Evolutionary conservation across 441 rosid species (phyloP).

Genomic region (Sinapis alba): DNA sequence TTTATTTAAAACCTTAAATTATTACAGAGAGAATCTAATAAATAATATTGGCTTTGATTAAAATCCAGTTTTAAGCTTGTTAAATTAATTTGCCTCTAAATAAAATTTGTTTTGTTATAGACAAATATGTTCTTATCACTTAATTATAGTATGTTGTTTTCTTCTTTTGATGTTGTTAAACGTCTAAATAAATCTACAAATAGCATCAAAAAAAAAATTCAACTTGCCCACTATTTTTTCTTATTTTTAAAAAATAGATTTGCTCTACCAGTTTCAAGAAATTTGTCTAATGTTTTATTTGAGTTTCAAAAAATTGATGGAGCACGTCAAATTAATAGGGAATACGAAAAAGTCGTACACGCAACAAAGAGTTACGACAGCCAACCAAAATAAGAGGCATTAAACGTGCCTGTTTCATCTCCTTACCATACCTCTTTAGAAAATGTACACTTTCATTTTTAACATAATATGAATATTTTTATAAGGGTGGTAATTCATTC

Average conservation of each 20-base stretch:
- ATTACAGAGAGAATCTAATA: neutral
- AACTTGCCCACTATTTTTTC: neutral
- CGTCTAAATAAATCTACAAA: neutral
- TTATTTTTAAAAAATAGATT: neutral
- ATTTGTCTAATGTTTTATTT: neutral
- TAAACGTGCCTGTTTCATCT: conserved; percentile 27
- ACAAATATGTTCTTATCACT: neutral
- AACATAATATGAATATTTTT: neutral
- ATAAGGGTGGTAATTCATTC: neutral
- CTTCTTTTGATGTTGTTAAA: neutral
- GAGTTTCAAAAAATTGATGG: conserved; percentile 5
- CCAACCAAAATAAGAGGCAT: conserved; percentile 37
- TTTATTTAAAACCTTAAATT: neutral
- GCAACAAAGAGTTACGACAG: conserved; percentile 12
- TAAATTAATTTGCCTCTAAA: neutral
- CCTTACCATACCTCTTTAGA: neutral
- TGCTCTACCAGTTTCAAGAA: neutral
- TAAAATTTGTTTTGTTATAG: neutral
- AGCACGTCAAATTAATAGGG: conserved; percentile 15
- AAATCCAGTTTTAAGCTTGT: neutral
- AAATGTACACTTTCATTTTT: neutral
- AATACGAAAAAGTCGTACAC: conserved; percentile 30
- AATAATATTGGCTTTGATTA: neutral
- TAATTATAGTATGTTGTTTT: neutral
- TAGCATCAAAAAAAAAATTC: neutral